Conservation (phyloP, 2,329 filamentous ascomycete species). For the Penicillium sp. region DNA sequence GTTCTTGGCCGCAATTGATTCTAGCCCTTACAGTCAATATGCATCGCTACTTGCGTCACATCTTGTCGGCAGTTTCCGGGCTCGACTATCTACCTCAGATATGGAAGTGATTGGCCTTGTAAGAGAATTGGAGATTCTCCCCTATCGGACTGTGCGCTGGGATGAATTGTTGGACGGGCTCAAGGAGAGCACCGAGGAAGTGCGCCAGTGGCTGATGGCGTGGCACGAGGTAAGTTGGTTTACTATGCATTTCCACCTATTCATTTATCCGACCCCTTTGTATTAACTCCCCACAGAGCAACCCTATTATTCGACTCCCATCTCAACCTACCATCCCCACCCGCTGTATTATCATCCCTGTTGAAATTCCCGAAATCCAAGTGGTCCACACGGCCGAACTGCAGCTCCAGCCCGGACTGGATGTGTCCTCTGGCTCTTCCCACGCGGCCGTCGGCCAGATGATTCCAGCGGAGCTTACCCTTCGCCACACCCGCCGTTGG, state of each 20-base stretch:
- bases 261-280: slow-evolving; percentile 15
- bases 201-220: slow-evolving; percentile 52
- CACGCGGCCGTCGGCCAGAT: slow-evolving; percentile 49
- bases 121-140: slow-evolving; percentile 52
- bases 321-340: slow-evolving; percentile 40
- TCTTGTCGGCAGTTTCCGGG: slow-evolving; percentile 49
- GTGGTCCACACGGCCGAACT: slow-evolving; percentile 72
- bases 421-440: slow-evolving; percentile 23
- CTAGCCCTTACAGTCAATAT: slow-evolving; percentile 49
- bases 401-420: slow-evolving; percentile 30
- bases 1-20: slow-evolving; percentile 49
- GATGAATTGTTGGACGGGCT: slow-evolving; percentile 52
- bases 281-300: slow-evolving; percentile 28
- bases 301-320: slow-evolving; percentile 34
- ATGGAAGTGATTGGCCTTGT: slow-evolving; percentile 57
- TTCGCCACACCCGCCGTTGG: slow-evolving; percentile 60
- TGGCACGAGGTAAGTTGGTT: slow-evolving; percentile 56
- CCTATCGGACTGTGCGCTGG: slow-evolving; percentile 57
- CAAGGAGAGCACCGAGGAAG: slow-evolving; percentile 43
- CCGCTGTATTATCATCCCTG: slow-evolving; percentile 77
- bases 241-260: background rate
- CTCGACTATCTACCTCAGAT: slow-evolving; percentile 48
- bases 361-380: slow-evolving; percentile 80
- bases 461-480: slow-evolving; percentile 47
- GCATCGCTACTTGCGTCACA: slow-evolving; percentile 53